Conservation (phyloP, 768 basidiomycete genomes). For the Hebeloma cylindrosporum region DNA sequence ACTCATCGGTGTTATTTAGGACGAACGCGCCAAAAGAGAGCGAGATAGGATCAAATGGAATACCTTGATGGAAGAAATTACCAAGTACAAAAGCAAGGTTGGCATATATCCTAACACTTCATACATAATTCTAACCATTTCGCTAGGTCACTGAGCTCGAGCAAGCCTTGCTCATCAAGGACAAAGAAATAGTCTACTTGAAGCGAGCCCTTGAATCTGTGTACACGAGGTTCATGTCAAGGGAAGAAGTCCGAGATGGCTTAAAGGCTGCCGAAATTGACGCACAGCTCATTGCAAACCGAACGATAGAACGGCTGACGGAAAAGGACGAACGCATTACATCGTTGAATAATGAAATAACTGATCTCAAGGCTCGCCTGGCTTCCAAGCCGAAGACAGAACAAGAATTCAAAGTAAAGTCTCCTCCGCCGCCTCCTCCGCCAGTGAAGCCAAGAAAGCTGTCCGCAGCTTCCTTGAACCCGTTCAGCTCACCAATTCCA, state of each 20-base stretch:
- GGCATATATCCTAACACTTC: background rate
- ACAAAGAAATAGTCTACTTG: conserved; percentile 74
- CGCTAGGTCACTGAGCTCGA: conserved; percentile 58
- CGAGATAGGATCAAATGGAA: conserved; percentile 76
- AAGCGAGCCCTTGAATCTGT: conserved; percentile 88
- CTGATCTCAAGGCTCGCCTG: conserved; percentile 50
- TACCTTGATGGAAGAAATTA: conserved; percentile 70
- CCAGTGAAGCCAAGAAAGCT: conserved; percentile 35
- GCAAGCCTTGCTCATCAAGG: conserved; percentile 45
- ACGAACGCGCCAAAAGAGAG: conserved; percentile 72
- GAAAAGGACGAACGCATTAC: conserved; percentile 68
- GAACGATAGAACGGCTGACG: conserved; percentile 65
- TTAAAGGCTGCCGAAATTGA: conserved; percentile 54
- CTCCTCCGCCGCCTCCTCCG: conserved; percentile 64
- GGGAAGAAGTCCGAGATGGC: conserved; percentile 52
- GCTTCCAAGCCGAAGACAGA: conserved; percentile 58
- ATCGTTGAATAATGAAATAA: conserved; percentile 48
- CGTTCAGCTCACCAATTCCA: conserved; percentile 50
- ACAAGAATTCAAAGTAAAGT: conserved; percentile 68
- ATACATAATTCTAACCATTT: conserved; percentile 7
- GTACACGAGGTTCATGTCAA: conserved; percentile 70
- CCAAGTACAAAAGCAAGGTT: conserved; percentile 69
- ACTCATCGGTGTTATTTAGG: conserved; percentile 38
- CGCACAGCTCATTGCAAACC: conserved; percentile 66
- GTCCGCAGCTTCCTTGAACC: conserved; percentile 5